Conservation (phyloP, 2,329 filamentous ascomycete species). For the Nigrograna mackinnonii region DNA sequence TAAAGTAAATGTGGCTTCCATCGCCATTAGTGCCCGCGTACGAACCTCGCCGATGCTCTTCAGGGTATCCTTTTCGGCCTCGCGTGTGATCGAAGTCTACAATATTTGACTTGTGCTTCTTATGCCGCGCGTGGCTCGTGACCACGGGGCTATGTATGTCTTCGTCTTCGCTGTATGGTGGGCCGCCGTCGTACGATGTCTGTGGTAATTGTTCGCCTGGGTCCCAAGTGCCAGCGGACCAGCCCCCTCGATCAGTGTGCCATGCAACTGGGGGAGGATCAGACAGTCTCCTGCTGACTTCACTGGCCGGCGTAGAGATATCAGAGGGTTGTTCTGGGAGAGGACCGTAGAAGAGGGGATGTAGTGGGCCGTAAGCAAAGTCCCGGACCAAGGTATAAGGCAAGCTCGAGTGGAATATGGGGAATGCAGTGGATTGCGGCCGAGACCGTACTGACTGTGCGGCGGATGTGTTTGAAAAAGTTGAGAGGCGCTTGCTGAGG, state of each 20-base stretch:
- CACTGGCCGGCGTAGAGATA: slow-evolving; percentile 82
- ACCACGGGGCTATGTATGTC: slow-evolving; percentile 89
- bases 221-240: slow-evolving; percentile 61
- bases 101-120: slow-evolving; percentile 69
- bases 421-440: slow-evolving; percentile 79
- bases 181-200: slow-evolving; percentile 78
- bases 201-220: slow-evolving; percentile 72
- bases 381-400: slow-evolving; percentile 90
- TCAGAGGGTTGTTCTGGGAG: slow-evolving; percentile 78
- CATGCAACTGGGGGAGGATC: slow-evolving; percentile 73
- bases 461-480: slow-evolving; percentile 75
- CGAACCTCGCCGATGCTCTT: slow-evolving; percentile 49
- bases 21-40: slow-evolving; percentile 61
- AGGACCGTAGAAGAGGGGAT: slow-evolving; percentile 94
- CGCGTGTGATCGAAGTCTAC: slow-evolving; percentile 44
- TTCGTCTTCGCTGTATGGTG: slow-evolving; percentile 94
- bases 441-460: slow-evolving; percentile 65
- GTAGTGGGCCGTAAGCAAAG: slow-evolving; percentile 83
- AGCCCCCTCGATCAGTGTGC: slow-evolving; percentile 67
- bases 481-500: slow-evolving; percentile 79
- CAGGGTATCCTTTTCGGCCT: slow-evolving; percentile 34
- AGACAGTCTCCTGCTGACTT: slow-evolving; percentile 74
- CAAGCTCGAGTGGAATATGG: slow-evolving; percentile 82
- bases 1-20: slow-evolving; percentile 75
- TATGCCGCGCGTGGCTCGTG: slow-evolving; percentile 72